Evolutionary conservation across 2,329 filamentous ascomycete species (phyloP), one percentile per base, ranked within the genome.

Genomic region (Xylaria sp.): DNA sequence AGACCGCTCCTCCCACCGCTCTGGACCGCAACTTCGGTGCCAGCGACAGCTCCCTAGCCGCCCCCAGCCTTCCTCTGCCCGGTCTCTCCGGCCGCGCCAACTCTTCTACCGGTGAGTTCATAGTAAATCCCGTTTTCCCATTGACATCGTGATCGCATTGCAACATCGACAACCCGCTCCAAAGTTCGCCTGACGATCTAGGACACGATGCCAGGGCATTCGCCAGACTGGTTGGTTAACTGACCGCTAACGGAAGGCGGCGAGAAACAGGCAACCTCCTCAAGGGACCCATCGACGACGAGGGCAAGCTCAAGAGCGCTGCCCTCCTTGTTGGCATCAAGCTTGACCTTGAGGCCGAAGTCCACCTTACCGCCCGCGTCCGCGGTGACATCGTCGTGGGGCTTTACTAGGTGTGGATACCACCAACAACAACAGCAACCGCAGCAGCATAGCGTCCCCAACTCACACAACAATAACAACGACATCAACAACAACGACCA

Each of bases 321-420:
- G 86, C 85, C 1, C 80, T 89, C 65, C 81, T 89, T 76, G 80
- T 89, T 50, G 87, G 87, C 66, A 87, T 89, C 80, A 89, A 89
- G 80, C 80, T 89, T 51, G 87, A 89, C 74, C 79, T 89, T 51
- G 86, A 89, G 76, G 87, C 87, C 56, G 87, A 89, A 74, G 83
- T 89, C 45, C 86, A 89, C 73, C 79, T 89, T 70, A 89, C 86
- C 27, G 87, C 87, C 63, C 79, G 87, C 65, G 82, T 89, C 70
- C 81, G 85, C 58, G 87, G 87, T 80, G 87, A 89, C 75, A 87
- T 89, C 72, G 82, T 84, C 39, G 84, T 89, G 73, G 86, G 86
- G 53, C 77, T 88, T 73, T 87, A 87, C 76, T 88, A 78, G 70
- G n/a, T 59, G 54, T 44, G 39, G 29, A 11, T 31, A 45, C 5